Base-by-base conservation (phyloP, 192 early-diverging fungal species). In the Spizellomyces punctatus region DNA sequence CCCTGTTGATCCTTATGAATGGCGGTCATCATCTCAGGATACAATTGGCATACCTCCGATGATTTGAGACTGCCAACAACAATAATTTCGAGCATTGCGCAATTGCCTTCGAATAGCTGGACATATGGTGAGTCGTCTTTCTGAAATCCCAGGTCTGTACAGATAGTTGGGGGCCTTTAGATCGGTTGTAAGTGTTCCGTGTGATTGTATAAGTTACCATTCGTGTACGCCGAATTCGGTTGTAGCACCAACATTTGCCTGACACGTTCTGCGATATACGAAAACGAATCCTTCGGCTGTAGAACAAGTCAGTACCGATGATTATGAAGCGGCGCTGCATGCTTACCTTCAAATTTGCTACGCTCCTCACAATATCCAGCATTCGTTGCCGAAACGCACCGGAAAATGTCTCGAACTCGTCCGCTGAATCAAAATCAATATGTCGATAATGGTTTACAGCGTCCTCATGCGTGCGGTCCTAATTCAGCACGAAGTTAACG, bases 361-460 rank as follows among this genome's bases (percentile, higher is more conserved):
- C 52, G 17, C n/a, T 12, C n/a, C 54, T 55, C 6, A 79, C 17
- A 21, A 79, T 57, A 5, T 76, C 61, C 46, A 68, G 41, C 10
- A 54, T 66, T 10, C 74, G 63, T 27, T 59, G 61, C 19, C 63
- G 57, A 45, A 69, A 61, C n/a, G 66, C 36, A 21, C 36, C 58
- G 12, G 41, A 50, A 6, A 61, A 46, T 16, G 36, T 21, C n/a
- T 22, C 36, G 60, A 42, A 64, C 5, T 76, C 67, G 8, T 49
- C 50, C 17, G 72, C 56, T 6, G 41, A 14, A 41, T 76, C 74
- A 57, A 73, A 79, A n/a, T 79, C 78, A 9, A 68, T n/a, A 16
- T 46, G 5, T 41, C 69, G 62, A 64, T 79, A 79, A 6, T 45
- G 16, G 22, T 6, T 42, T 19, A 69, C 41, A 4, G 63, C 71